These are phyloP conservation scores for Ustilago curta DNA, from an alignment of 1,284 basidiomycete species.

Conservation along the genomic window DNA sequence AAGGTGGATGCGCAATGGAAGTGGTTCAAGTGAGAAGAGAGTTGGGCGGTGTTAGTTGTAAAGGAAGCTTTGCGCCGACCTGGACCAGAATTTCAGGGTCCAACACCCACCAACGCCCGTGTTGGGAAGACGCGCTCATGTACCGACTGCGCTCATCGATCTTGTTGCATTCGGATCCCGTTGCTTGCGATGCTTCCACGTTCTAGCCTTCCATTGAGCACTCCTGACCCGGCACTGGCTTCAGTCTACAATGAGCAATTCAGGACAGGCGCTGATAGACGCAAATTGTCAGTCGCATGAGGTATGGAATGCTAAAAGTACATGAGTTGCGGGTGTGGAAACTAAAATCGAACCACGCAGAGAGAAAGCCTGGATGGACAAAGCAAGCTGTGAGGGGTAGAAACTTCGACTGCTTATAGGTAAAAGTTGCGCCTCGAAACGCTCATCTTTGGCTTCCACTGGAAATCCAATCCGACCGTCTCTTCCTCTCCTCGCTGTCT, in stretches of 20 bases:
- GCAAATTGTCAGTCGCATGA: neutral
- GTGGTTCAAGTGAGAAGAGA: neutral
- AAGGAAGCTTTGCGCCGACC: neutral
- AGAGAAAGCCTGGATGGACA: neutral
- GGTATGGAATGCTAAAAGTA: slow-evolving; percentile 11
- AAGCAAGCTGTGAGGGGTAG: neutral
- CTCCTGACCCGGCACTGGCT: no score
- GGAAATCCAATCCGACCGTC: slow-evolving; percentile 56
- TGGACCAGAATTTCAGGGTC: slow-evolving; percentile 5
- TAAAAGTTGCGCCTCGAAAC: slow-evolving; percentile 62
- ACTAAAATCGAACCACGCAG: no score
- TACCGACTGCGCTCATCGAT: neutral
- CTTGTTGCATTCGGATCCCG: no score
- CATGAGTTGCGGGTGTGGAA: neutral
- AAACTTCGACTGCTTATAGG: slow-evolving; percentile 25
- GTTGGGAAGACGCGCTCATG: neutral
- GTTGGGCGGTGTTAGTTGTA: no score
- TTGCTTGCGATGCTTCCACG: no score
- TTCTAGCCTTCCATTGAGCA: no score
- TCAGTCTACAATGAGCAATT: no score
- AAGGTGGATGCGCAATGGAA: no score
- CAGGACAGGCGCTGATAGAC: no score
- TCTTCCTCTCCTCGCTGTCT: slow-evolving; percentile 55
- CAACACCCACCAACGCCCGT: neutral
- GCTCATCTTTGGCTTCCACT: slow-evolving; percentile 67